Evolutionary conservation across 2,329 filamentous ascomycete genomes (phyloP).

Genomic region (Neophaeococcomyces aloes): DNA sequence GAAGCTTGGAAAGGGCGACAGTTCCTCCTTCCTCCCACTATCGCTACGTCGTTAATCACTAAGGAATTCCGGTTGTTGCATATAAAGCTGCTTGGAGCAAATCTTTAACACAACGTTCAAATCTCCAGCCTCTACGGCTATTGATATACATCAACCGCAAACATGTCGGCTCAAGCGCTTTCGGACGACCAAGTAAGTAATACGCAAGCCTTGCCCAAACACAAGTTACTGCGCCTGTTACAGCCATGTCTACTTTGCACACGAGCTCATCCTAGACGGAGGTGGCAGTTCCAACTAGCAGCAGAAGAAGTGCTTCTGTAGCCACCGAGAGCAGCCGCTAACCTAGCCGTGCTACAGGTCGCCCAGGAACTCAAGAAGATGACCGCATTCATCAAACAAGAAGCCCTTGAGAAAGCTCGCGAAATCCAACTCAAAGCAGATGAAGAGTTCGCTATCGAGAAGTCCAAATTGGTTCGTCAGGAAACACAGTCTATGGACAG

Average conservation of each 20-base stretch:
- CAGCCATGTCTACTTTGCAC: neutral
- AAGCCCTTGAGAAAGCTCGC: conserved; percentile 90
- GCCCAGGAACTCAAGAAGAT: conserved; percentile 98
- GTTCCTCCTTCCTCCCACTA: no score
- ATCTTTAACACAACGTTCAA: neutral
- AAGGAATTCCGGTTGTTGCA: no score
- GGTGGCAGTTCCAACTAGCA: no score
- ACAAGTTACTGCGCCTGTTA: neutral
- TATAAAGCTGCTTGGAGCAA: neutral
- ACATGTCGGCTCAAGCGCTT: conserved; percentile 92
- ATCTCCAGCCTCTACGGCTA: neutral
- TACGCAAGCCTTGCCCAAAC: conserved; percentile 12
- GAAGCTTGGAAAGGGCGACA: no score
- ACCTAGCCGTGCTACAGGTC: conserved; percentile 51
- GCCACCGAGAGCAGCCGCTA: conserved; percentile 3
- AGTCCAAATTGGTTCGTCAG: conserved; percentile 94
- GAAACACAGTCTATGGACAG: conserved; percentile 88
- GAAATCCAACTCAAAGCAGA: conserved; percentile 98
- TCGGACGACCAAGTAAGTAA: conserved; percentile 82
- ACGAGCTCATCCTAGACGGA: no score
- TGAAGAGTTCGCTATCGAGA: conserved; percentile 98
- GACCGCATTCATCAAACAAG: conserved; percentile 99
- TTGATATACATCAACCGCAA: conserved; percentile 33
- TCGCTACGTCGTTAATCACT: no score
- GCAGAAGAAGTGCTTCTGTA: neutral